Evolutionary conservation across 2,329 filamentous ascomycete genomes (phyloP), one percentile per base, ranked within the genome.

Genomic region (Hypoxylon sp.): DNA sequence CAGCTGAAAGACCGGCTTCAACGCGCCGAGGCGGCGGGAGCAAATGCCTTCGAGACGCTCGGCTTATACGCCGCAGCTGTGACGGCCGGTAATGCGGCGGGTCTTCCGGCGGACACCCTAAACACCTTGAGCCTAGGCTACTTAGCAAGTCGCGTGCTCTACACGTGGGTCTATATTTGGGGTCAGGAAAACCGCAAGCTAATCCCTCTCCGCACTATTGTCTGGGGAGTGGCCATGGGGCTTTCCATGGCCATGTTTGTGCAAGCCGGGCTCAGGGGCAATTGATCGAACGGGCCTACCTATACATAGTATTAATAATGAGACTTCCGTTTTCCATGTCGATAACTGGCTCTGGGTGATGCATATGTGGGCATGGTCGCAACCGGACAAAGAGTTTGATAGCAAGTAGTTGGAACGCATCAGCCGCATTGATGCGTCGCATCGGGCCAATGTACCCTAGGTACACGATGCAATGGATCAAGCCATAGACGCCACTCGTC

Each of bases 11-110:
- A 58, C 20, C 70, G 71, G 11, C 67, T 77, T 27, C 66, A 72
- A 30, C 76, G 77, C 53, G 74, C 74, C 66, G 77, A 78, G 61
- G 55, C 75, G 4, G 73, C 71, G n/a, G 61, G 63, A 17, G 64
- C 75, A 4, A 78, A 78, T 37, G 76, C 66, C 22, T 72, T 78
- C 54, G 77, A 78, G 64, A 74, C 70, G n/a, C 73, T 78, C 27
- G 74, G 75, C 42, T 48, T 78, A 25, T 78, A 72, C 66, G 76
- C 76, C 4, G 77, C 77, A 1, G 76, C 74, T 30, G 68, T 78
- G 17, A 72, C 75, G 17, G 76, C 75, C 2, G 77, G 73, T 6
- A 77, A 78, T 58, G 63, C 72, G 6, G 73, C 71, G 3, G 70
- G 71, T 13, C 53, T 77, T 3, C 57, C 73, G 49, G 50, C 61